A percentile compares a stretch with the other conserved stretches of the same genome.
phyloP scores from a whole-genome alignment of 1,284 basidiomycete genomes.

The Pseudozyma flocculosa region DNA sequence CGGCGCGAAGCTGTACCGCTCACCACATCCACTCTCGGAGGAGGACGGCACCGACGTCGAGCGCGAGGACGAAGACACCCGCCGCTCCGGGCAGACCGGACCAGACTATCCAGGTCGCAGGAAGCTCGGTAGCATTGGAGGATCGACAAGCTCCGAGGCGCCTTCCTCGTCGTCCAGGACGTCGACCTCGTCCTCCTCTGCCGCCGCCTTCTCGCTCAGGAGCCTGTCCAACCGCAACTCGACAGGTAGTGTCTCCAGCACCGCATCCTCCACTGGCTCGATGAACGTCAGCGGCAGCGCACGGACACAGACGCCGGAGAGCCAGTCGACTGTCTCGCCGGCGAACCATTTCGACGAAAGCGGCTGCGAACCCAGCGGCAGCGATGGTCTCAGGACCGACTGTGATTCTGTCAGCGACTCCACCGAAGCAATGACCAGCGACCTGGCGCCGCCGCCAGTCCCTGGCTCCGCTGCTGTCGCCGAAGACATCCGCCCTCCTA shows the following conservation, averaged over 20 bases:
- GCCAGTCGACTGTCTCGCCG: not conserved
- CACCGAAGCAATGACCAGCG: not conserved
- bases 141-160: conserved; percentile 1
- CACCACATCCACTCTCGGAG: not conserved
- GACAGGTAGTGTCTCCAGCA: conserved; percentile 34
- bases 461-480: too few species aligned
- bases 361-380: not conserved
- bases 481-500: too few species aligned
- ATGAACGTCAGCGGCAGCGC: not conserved
- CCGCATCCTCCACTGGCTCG: conserved; percentile 18
- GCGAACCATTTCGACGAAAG: not conserved
- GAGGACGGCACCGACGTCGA: conserved; percentile 9
- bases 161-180: conserved; percentile 25
- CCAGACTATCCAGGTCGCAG: not conserved
- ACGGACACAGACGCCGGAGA: not conserved
- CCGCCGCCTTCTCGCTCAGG: conserved; percentile 41
- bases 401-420: not conserved
- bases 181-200: conserved; percentile 32
- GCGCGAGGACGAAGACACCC: conserved; percentile 12
- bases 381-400: not conserved
- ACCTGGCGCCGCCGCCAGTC: too few species aligned
- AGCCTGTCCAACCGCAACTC: conserved; percentile 44
- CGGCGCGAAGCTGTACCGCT: not conserved
- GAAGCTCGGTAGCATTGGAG: not conserved
- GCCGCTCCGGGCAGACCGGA: too few species aligned